Conservation (phyloP, 2,329 filamentous ascomycete species). For the Cordyceps fumosorosea region DNA sequence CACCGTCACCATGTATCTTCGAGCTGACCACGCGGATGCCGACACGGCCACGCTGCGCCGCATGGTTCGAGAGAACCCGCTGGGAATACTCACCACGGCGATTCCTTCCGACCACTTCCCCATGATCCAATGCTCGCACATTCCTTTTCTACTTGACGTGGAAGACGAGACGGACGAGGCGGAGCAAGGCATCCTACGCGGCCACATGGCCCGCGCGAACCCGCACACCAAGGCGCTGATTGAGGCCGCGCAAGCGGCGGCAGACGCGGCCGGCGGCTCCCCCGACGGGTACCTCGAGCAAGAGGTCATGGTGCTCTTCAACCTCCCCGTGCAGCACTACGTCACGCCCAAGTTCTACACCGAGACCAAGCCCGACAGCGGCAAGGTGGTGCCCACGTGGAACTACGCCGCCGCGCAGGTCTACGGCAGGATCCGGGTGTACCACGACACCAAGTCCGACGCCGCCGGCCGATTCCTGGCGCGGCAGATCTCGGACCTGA, state of each 20-base stretch:
- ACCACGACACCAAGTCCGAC: constrained; percentile 39
- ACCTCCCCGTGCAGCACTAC: constrained; percentile 51
- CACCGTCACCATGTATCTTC: constrained; percentile 8
- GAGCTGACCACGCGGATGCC: constrained; percentile 42
- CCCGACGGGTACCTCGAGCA: constrained; percentile 30
- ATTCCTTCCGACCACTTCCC: constrained; percentile 43
- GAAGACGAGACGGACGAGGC: constrained; percentile 33
- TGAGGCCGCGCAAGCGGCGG: constrained; percentile 29
- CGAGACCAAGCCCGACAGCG: constrained; percentile 56
- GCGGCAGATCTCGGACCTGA: constrained; percentile 47
- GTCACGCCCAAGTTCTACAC: constrained; percentile 63
- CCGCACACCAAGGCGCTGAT: constrained; percentile 58
- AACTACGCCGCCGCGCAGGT: constrained; percentile 61
- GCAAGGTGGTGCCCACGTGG: constrained; percentile 66
- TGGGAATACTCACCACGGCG: constrained; percentile 58
- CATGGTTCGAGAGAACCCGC: constrained; percentile 52
- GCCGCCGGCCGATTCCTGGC: constrained; percentile 42
- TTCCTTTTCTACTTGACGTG: constrained; percentile 53
- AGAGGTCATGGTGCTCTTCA: constrained; percentile 60
- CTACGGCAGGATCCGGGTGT: constrained; percentile 52
- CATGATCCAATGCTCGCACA: constrained; percentile 52
- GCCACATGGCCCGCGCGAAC: constrained; percentile 57
- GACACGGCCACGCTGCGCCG: constrained; percentile 42
- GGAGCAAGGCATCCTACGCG: constrained; percentile 44
- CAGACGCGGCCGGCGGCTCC: neutral